Conservation (phyloP, 306 rosid genomes). For the Cucumis hystrix region DNA sequence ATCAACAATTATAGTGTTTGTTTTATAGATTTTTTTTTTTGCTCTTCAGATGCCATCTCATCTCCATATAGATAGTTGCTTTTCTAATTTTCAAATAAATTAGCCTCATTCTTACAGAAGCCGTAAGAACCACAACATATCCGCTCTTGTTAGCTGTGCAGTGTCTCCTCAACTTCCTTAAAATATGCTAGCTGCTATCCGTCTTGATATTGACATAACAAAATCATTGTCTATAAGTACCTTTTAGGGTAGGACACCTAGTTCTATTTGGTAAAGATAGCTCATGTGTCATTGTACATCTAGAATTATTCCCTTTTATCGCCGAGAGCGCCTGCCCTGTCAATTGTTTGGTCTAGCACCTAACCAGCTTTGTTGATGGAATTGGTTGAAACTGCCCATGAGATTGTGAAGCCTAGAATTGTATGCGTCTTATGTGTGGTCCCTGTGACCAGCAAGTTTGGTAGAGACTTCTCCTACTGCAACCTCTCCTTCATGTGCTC, state of each 20-base stretch:
- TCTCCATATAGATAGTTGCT: constrained; percentile 22
- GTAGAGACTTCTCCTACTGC: neutral
- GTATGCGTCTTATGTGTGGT: constrained; percentile 6
- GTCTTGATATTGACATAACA: neutral
- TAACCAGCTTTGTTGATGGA: neutral
- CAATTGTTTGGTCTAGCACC: neutral
- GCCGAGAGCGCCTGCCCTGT: neutral
- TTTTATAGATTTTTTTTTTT: neutral
- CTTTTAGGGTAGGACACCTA: neutral
- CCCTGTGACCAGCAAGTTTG: constrained; percentile 4
- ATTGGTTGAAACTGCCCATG: neutral
- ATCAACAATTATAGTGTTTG: neutral
- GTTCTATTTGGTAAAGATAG: neutral
- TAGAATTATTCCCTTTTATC: neutral
- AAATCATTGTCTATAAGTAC: neutral
- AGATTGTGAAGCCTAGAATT: neutral
- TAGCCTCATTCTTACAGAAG: constrained; percentile 16
- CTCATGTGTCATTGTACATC: neutral
- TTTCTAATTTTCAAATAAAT: constrained; percentile 20
- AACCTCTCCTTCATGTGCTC: neutral
- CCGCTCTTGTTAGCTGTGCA: neutral
- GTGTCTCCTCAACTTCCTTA: neutral
- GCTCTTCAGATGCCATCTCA: constrained; percentile 13
- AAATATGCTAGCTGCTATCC: neutral
- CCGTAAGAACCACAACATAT: neutral